Conservation (phyloP, 208 protist species). For the Angomonas deanei region DNA sequence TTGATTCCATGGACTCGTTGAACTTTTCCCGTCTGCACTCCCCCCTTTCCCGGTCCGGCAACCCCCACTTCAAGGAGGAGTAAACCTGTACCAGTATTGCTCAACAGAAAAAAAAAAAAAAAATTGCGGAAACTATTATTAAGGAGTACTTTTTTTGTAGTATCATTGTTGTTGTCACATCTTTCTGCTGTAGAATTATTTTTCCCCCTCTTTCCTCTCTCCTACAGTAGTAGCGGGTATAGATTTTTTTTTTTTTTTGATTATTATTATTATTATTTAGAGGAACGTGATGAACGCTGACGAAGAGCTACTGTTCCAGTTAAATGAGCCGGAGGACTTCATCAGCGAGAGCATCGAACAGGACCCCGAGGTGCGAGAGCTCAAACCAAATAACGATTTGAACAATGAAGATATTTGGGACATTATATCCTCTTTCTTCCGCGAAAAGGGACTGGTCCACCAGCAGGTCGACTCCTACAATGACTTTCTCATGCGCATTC, state of each 20-base stretch:
- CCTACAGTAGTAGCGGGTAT: not conserved
- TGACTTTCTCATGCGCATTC: conserved; percentile 92
- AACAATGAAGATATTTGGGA: conserved; percentile 95
- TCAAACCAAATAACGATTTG: conserved; percentile 34
- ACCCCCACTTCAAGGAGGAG: not conserved
- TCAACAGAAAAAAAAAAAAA: too few relatives aligned
- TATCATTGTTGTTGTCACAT: too few relatives aligned
- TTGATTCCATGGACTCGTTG: not conserved
- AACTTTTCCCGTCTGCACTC: not conserved
- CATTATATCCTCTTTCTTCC: conserved; percentile 97
- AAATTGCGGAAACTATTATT: too few relatives aligned
- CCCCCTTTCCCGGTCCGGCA: not conserved
- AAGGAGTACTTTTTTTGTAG: too few relatives aligned
- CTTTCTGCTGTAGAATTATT: too few relatives aligned
- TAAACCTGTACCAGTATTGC: too few relatives aligned
- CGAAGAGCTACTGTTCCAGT: conserved; percentile 70
- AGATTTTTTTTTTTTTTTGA: not conserved
- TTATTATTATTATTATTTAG: not conserved
- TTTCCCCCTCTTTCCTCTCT: not conserved
- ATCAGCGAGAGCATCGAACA: not conserved
- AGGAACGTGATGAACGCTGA: conserved; percentile 31
- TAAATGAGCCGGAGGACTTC: conserved; percentile 50
- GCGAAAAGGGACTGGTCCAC: conserved; percentile 96
- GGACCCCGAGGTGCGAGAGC: not conserved
- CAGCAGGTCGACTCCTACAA: conserved; percentile 99